Percentiles rank a stretch among this genome's conserved stretches.
Evolutionary conservation across 2,329 filamentous ascomycete species (phyloP).

Genomic region (Neofusicoccum laricinum): DNA sequence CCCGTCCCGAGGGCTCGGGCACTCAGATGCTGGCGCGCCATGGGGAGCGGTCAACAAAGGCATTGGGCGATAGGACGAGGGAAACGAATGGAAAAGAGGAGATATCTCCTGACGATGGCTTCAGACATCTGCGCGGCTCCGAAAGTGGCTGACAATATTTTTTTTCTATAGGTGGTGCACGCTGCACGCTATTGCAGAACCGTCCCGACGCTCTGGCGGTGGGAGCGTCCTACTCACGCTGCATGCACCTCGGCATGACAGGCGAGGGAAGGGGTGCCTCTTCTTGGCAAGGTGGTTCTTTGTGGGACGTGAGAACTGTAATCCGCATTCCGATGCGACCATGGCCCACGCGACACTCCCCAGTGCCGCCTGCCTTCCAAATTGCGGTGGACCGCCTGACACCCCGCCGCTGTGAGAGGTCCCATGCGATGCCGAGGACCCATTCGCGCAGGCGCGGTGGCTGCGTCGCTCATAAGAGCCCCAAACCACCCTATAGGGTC

Average conservation of each 20-base stretch:
- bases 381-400: slow-evolving; percentile 1
- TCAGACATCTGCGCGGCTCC: slow-evolving; percentile 6
- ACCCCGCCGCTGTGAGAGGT: slow-evolving; percentile 1
- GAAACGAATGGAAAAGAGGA: not conserved
- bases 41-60: not conserved
- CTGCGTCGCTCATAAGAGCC: not conserved
- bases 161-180: not conserved
- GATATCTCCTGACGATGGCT: slow-evolving; percentile 3
- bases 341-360: slow-evolving; percentile 1
- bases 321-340: slow-evolving; percentile 11
- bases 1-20: not conserved
- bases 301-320: slow-evolving; percentile 11
- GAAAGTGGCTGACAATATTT: slow-evolving; percentile 7
- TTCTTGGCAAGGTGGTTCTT: slow-evolving; percentile 12
- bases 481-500: not conserved
- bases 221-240: slow-evolving; percentile 3
- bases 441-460: not conserved
- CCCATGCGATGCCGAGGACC: not conserved
- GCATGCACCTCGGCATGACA: slow-evolving; percentile 7
- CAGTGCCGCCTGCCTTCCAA: not conserved
- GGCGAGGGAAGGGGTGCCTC: slow-evolving; percentile 10
- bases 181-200: not conserved
- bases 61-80: not conserved
- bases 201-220: not conserved
- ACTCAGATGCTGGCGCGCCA: not conserved